A percentile compares a stretch with the other conserved stretches of the same genome.
Evolutionary conservation across 2,329 filamentous ascomycete genomes (phyloP).

Genomic region (Curvularia eragrostidis): DNA sequence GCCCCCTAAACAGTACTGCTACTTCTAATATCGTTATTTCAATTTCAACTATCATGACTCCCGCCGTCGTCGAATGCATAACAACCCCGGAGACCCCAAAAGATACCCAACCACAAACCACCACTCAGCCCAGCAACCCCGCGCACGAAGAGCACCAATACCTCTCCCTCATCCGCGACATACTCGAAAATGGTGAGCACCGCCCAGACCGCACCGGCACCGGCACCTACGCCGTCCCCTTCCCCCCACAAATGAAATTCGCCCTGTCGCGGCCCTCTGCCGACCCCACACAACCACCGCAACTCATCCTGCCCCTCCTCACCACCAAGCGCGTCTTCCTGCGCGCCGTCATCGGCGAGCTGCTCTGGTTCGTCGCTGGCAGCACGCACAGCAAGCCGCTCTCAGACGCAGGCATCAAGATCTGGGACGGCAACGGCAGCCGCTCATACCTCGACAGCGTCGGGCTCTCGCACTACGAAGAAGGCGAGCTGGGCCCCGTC

Average conservation of each 20-base stretch:
- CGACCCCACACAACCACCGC: slow-evolving; percentile 50
- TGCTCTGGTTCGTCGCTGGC: slow-evolving; percentile 94
- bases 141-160: slow-evolving; percentile 92
- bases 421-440: slow-evolving; percentile 97
- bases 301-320: slow-evolving; percentile 83
- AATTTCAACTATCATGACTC: slow-evolving; percentile 32
- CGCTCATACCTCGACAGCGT: slow-evolving; percentile 87
- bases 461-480: slow-evolving; percentile 79
- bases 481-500: slow-evolving; percentile 90
- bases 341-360: slow-evolving; percentile 86
- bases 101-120: slow-evolving; percentile 27
- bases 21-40: background rate
- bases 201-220: slow-evolving; percentile 93
- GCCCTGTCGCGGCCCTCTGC: slow-evolving; percentile 67
- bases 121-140: slow-evolving; percentile 23
- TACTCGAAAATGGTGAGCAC: slow-evolving; percentile 82
- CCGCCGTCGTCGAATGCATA: slow-evolving; percentile 36
- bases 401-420: slow-evolving; percentile 82
- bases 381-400: slow-evolving; percentile 80
- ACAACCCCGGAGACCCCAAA: slow-evolving; percentile 27
- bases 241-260: slow-evolving; percentile 86
- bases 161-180: slow-evolving; percentile 84
- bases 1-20: background rate
- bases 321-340: slow-evolving; percentile 98
- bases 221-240: slow-evolving; percentile 88